A percentile compares a stretch with the other conserved stretches of the same genome.
Conservation (phyloP, 345 rosid species). For the Erodium maritimum region DNA sequence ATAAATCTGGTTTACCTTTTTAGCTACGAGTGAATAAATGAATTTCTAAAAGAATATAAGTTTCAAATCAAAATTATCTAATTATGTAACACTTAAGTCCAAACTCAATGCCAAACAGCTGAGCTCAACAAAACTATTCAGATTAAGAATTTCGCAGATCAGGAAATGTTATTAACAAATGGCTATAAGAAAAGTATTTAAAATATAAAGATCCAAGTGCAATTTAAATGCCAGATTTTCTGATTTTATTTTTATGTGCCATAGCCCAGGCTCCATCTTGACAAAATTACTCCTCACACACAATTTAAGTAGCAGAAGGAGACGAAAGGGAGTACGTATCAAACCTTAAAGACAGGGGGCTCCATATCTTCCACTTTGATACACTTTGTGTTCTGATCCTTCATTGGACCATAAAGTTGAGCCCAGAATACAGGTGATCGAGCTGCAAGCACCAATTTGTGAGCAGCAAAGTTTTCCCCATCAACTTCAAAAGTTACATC, state of each 20-base stretch:
- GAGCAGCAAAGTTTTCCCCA: conserved; percentile 56
- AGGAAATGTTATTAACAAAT: too few relatives aligned
- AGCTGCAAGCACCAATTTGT: conserved; percentile 59
- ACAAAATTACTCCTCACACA: too few relatives aligned
- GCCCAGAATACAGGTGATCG: conserved; percentile 80
- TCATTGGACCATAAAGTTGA: conserved; percentile 69
- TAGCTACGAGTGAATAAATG: background rate
- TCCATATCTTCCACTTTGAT: conserved; percentile 53
- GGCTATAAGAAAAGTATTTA: too few relatives aligned
- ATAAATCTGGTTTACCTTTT: background rate
- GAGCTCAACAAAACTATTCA: too few relatives aligned
- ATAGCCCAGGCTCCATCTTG: too few relatives aligned
- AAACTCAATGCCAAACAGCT: too few relatives aligned
- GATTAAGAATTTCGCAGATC: too few relatives aligned
- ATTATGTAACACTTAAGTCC: too few relatives aligned
- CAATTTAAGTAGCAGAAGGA: background rate
- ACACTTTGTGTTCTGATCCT: conserved; percentile 32
- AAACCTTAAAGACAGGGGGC: conserved; percentile 60
- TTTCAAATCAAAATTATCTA: too few relatives aligned
- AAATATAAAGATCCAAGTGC: too few relatives aligned
- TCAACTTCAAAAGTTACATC: conserved; percentile 53
- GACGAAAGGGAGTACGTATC: background rate
- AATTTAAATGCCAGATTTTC: too few relatives aligned
- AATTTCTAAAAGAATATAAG: background rate
- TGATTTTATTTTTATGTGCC: too few relatives aligned